A percentile compares a stretch with the other conserved stretches of the same genome.
phyloP scores from a whole-genome alignment of 2,329 filamentous ascomycete species.

The Nemania sp. region DNA sequence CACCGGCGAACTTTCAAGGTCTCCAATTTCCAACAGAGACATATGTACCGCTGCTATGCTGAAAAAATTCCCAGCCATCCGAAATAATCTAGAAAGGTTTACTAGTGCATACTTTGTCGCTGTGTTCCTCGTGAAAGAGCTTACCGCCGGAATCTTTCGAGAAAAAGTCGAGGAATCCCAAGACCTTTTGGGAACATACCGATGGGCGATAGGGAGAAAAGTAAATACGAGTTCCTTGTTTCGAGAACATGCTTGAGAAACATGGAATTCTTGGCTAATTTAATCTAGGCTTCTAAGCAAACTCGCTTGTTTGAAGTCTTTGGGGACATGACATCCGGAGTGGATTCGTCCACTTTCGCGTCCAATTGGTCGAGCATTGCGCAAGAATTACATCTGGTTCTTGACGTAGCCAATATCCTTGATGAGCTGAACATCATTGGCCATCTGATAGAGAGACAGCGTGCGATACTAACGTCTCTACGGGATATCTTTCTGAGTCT shows the following conservation, averaged over 20 bases:
- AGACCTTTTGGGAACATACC: not conserved
- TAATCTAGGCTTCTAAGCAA: not conserved
- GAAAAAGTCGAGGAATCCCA: not conserved
- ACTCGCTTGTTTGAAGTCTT: not conserved
- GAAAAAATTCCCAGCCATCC: too few relatives aligned
- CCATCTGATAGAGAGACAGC: not conserved
- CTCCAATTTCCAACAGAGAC: too few relatives aligned
- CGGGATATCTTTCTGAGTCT: too few relatives aligned
- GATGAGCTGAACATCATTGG: not conserved
- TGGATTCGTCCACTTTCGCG: too few relatives aligned
- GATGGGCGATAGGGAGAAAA: not conserved
- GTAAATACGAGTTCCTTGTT: not conserved
- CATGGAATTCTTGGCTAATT: not conserved
- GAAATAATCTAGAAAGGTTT: too few relatives aligned
- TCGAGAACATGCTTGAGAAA: too few relatives aligned
- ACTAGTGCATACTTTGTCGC: not conserved
- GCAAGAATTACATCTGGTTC: not conserved
- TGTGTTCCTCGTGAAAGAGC: not conserved
- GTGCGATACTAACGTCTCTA: not conserved
- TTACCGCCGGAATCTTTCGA: not conserved
- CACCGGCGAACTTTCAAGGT: too few relatives aligned
- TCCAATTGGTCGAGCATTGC: not conserved
- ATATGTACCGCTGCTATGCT: too few relatives aligned
- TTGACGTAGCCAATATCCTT: not conserved
- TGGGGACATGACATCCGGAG: not conserved